These are phyloP conservation scores for Umbelopsis sp. DNA, from an alignment of 371 early-diverging fungal genomes.

Conservation along the genomic window DNA sequence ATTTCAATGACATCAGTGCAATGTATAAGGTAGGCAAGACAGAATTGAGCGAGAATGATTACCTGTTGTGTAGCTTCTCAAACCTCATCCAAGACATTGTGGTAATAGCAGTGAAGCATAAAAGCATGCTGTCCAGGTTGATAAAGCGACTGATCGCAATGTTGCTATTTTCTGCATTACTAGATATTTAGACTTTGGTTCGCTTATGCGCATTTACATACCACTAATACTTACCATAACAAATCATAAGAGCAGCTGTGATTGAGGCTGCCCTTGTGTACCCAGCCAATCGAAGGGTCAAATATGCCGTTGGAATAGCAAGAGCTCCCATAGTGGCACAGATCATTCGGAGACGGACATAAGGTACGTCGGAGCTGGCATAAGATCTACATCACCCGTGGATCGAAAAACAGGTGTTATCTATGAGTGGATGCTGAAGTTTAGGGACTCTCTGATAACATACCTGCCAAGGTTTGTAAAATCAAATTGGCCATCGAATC, in stretches of 20 bases:
- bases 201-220: not conserved
- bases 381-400: no score
- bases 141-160: constrained; percentile 91
- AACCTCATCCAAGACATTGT: constrained; percentile 81
- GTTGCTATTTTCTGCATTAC: constrained; percentile 81
- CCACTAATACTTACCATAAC: constrained; percentile 58
- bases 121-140: constrained; percentile 85
- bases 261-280: constrained; percentile 69
- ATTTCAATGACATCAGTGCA: no score
- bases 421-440: no score
- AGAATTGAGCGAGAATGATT: not conserved
- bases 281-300: constrained; percentile 78
- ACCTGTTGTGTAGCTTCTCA: constrained; percentile 54
- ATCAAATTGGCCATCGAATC: no score
- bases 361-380: constrained; percentile 68
- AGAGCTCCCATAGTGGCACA: constrained; percentile 77
- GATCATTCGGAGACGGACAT: constrained; percentile 78
- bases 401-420: no score
- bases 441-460: no score
- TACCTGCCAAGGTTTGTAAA: no score
- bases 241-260: constrained; percentile 69
- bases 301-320: constrained; percentile 78
- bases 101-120: constrained; percentile 81
- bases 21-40: not conserved
- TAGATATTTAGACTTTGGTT: not conserved